Conservation (phyloP, 2,329 filamentous ascomycete genomes). For the Colletotrichum sp. region DNA sequence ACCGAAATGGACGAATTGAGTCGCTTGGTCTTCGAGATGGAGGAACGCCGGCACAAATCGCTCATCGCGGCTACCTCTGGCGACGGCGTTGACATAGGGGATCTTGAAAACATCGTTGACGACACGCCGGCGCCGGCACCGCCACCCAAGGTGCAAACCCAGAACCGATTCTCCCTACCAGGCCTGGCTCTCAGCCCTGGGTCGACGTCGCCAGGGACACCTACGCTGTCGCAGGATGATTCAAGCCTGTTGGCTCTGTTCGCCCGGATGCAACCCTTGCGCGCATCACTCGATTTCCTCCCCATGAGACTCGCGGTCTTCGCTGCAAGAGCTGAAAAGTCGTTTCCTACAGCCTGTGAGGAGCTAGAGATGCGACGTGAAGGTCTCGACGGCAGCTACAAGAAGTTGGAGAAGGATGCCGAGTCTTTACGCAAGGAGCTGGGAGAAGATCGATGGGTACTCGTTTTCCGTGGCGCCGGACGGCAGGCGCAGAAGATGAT, state of each 20-base stretch:
- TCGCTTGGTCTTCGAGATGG: constrained; percentile 93
- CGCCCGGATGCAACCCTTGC: constrained; percentile 91
- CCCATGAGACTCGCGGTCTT: constrained; percentile 94
- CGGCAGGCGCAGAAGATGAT: constrained; percentile 96
- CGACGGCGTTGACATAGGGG: constrained; percentile 78
- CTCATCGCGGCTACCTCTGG: constrained; percentile 67
- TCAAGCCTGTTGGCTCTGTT: constrained; percentile 88
- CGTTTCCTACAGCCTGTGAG: constrained; percentile 90
- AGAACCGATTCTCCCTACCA: constrained; percentile 72
- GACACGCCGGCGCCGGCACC: constrained; percentile 74
- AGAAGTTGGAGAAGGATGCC: constrained; percentile 86
- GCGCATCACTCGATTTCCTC: constrained; percentile 92
- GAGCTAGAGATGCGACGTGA: constrained; percentile 80
- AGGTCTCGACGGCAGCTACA: constrained; percentile 83
- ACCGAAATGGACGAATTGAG: constrained; percentile 81
- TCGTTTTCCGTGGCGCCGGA: constrained; percentile 92
- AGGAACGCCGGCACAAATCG: constrained; percentile 88
- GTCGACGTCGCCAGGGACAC: constrained; percentile 59
- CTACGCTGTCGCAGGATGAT: constrained; percentile 74
- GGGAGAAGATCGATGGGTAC: constrained; percentile 93
- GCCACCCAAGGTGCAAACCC: constrained; percentile 53
- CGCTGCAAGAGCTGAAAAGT: constrained; percentile 73
- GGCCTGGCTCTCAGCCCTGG: constrained; percentile 65
- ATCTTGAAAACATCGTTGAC: constrained; percentile 92
- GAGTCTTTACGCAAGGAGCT: constrained; percentile 89